A percentile compares a stretch with the other conserved stretches of the same genome.
phyloP scores from a whole-genome alignment of 2,329 filamentous ascomycete species.

The Calonectria henricotiae region DNA sequence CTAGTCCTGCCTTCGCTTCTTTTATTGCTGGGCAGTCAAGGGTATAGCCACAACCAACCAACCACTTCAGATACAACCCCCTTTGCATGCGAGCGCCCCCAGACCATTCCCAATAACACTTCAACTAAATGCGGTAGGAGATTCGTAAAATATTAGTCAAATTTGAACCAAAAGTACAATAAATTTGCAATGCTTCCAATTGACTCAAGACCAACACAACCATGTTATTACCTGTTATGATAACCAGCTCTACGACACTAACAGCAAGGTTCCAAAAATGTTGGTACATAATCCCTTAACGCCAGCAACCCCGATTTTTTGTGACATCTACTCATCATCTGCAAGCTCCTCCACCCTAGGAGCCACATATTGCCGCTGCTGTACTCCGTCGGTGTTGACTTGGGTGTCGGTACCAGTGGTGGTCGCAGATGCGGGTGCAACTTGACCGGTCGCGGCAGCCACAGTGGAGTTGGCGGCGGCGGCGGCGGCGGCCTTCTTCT shows the following conservation, averaged over 20 bases:
- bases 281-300: slow-evolving; percentile 51
- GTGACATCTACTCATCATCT: slow-evolving; percentile 63
- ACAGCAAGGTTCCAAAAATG: slow-evolving; percentile 41
- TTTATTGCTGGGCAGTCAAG: not conserved
- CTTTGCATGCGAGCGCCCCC: not conserved
- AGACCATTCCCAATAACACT: not conserved
- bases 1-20: not conserved
- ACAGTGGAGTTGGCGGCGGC: slow-evolving; percentile 62
- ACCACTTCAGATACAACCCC: too few relatives aligned
- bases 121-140: not conserved
- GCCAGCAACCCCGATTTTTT: slow-evolving; percentile 45
- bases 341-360: slow-evolving; percentile 71
- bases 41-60: not conserved
- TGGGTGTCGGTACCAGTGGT: slow-evolving; percentile 73
- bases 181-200: slow-evolving; percentile 11
- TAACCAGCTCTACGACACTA: slow-evolving; percentile 38
- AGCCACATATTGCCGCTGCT: slow-evolving; percentile 65
- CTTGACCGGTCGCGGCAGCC: slow-evolving; percentile 69
- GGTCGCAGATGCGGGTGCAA: slow-evolving; percentile 68
- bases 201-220: slow-evolving; percentile 27
- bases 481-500: slow-evolving; percentile 63
- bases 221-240: slow-evolving; percentile 29
- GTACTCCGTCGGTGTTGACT: slow-evolving; percentile 63
- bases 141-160: slow-evolving; percentile 17
- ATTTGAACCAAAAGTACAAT: slow-evolving; percentile 1